Evolutionary conservation across 2,329 filamentous ascomycete genomes (phyloP), one percentile per base, ranked within the genome.

Genomic region (Pyrenophora graminea): DNA sequence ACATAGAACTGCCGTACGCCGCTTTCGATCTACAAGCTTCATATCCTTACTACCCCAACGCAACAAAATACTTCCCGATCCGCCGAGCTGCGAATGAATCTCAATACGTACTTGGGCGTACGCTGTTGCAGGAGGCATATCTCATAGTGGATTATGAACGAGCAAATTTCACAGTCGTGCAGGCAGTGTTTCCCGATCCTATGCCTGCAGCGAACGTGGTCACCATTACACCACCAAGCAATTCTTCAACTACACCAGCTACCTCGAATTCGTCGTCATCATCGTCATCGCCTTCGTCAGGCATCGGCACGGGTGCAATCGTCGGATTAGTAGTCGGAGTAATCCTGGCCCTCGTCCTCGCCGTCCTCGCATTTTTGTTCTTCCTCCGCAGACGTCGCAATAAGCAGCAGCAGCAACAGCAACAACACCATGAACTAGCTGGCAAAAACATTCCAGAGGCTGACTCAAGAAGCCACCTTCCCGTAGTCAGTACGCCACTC

Each of bases 1-100:
- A 76, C 27, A 78, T 80, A 30, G 66, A 70, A 13, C 64, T 80
- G 0, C 77, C 77, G 3, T 81, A 81, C 56, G 71, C 72, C 7
- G 76, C 78, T 4, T 80, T 81, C 58, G 77, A 80, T 53, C 67
- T 79, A 3, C 64, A 74, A 48, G 63, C 74, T 15, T 76, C 78
- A 2, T 76, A 84, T 81, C 65, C 77, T 64, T 82, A 80, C 7
- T 74, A 87, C 12, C 74, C 82, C 48, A 86, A 86, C 59, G 80
- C 85, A 33, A 86, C 84, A 3, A 81, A 51, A 17, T 90, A 90
- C 63, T 89, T 90, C 53, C 85, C 86, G 3, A 77, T 90, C 38
- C 80, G 82, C 57, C 81, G 82, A 49, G 76, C 83, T 12, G 68
- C 79, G 31, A 79, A 82, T 55, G 77, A 79, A 37, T 76, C 77